Percentiles rank a stretch among this genome's conserved stretches.
These are phyloP conservation scores for Annona squamosa DNA, from an alignment of 164 flowering plant species.

Conservation along the genomic window DNA sequence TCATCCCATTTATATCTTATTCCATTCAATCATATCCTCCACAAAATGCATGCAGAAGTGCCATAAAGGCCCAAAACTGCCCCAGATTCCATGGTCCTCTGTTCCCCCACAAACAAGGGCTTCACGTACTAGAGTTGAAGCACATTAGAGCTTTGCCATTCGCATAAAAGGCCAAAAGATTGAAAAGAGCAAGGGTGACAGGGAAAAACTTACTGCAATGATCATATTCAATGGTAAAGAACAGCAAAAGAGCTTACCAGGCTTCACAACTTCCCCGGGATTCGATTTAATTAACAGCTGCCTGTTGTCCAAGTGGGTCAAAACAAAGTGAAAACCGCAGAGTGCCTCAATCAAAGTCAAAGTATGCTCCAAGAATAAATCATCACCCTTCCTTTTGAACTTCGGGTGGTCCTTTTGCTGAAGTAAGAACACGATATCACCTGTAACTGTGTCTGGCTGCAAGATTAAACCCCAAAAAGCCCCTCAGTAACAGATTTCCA, in stretches of 20 bases:
- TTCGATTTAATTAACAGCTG: conserved; percentile 49
- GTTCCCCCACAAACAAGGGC: too few species aligned
- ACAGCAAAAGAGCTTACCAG: conserved; percentile 26
- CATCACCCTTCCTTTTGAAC: conserved; percentile 43
- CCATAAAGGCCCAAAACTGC: too few species aligned
- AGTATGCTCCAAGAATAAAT: conserved; percentile 41
- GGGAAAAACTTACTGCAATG: neutral
- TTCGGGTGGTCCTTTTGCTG: conserved; percentile 47
- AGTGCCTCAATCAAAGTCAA: conserved; percentile 46
- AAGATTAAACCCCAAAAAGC: conserved; percentile 2
- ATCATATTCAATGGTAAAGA: neutral
- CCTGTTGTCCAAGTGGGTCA: conserved; percentile 50
- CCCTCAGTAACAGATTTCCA: neutral
- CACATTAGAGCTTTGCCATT: too few species aligned
- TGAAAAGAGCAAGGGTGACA: too few species aligned
- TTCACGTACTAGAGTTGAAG: too few species aligned
- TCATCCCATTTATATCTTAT: too few species aligned
- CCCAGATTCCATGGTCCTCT: too few species aligned
- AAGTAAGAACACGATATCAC: conserved; percentile 48
- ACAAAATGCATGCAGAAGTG: too few species aligned
- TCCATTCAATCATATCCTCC: too few species aligned
- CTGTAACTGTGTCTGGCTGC: conserved; percentile 57
- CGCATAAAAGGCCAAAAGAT: too few species aligned
- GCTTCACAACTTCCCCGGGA: conserved; percentile 48
- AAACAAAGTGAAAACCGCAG: conserved; percentile 50